Conservation (phyloP, 2,329 filamentous ascomycete genomes). For the Atkinsonella texensis region DNA sequence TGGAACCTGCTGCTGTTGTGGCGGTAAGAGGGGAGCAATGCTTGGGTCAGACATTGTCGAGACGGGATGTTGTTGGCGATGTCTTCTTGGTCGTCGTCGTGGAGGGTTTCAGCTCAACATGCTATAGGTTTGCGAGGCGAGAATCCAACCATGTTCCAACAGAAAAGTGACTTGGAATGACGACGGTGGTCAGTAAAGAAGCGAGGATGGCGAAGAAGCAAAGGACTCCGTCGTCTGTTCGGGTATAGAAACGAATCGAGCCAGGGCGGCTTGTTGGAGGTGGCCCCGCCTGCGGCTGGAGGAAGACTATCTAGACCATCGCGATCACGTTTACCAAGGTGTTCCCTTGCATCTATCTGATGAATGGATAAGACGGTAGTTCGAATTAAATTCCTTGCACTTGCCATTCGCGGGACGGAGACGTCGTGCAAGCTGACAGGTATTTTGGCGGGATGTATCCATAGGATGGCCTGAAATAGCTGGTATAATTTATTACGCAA, state of each 20-base stretch:
- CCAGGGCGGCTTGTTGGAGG: neutral
- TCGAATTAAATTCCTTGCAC: too few species aligned
- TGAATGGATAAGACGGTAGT: too few species aligned
- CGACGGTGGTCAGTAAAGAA: neutral
- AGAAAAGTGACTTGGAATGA: too few species aligned
- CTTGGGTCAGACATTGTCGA: neutral
- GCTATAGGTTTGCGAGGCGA: neutral
- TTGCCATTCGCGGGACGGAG: too few species aligned
- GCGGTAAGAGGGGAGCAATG: conserved; percentile 3
- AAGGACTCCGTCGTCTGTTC: neutral
- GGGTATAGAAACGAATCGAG: neutral
- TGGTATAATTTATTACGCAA: too few species aligned
- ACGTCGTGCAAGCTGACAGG: too few species aligned
- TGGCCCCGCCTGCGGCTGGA: neutral
- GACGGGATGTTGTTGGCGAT: neutral
- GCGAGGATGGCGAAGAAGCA: neutral
- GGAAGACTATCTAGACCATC: neutral
- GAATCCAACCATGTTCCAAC: neutral
- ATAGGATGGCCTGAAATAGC: too few species aligned
- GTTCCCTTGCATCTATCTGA: neutral
- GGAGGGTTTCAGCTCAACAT: neutral
- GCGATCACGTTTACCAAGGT: neutral
- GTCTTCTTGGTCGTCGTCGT: neutral
- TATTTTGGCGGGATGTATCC: too few species aligned
- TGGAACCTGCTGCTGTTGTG: neutral